These are phyloP conservation scores for Diplodia intermedia DNA, from an alignment of 2,329 filamentous ascomycete genomes.

Conservation along the genomic window DNA sequence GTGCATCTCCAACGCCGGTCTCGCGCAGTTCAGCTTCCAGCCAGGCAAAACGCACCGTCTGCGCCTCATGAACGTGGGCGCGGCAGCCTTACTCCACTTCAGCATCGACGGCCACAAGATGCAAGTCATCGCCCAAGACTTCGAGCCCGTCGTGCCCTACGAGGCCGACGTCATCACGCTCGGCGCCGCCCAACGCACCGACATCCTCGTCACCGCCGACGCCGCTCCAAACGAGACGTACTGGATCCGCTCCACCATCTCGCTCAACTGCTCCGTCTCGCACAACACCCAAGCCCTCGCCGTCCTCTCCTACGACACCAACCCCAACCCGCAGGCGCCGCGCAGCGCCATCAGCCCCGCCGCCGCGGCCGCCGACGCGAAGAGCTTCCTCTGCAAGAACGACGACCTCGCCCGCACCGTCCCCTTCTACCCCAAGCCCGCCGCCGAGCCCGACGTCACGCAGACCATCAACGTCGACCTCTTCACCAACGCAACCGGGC, in stretches of 20 bases:
- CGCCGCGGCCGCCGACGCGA: too few species aligned
- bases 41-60: conserved; percentile 51
- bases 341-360: too few species aligned
- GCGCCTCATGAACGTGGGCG: conserved; percentile 52
- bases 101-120: conserved; percentile 54
- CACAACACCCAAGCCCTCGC: not conserved
- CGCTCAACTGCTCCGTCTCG: not conserved
- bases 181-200: conserved; percentile 48
- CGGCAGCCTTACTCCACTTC: conserved; percentile 51
- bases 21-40: conserved; percentile 48
- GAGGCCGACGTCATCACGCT: conserved; percentile 48
- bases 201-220: conserved; percentile 47
- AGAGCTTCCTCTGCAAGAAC: too few species aligned
- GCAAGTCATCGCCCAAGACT: conserved; percentile 53
- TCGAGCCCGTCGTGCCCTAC: conserved; percentile 53
- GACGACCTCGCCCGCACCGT: too few species aligned
- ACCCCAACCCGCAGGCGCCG: too few species aligned
- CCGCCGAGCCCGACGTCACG: too few species aligned
- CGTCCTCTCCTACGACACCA: too few species aligned
- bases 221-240: conserved; percentile 40
- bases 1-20: conserved; percentile 30
- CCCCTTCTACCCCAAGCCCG: too few species aligned
- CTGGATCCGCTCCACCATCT: conserved; percentile 46
- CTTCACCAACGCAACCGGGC: too few species aligned
- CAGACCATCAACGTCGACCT: too few species aligned